Percentiles rank a stretch among this genome's conserved stretches.
Conservation (phyloP, 176 grass and related monocot genomes). For the Carex littledalei region DNA sequence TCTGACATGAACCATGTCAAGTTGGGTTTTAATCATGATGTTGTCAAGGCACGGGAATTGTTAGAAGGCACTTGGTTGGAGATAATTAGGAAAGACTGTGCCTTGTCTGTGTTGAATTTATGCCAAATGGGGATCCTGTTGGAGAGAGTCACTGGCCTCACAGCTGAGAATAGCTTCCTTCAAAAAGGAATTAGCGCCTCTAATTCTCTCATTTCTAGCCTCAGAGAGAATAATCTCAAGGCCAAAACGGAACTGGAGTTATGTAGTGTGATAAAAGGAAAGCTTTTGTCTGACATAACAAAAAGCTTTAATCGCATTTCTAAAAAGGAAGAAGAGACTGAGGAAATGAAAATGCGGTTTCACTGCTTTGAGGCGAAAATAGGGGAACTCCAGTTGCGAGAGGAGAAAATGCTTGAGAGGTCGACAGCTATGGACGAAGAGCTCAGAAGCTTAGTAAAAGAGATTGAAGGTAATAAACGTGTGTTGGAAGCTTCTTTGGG, state of each 20-base stretch:
- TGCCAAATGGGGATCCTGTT: conserved; percentile 91
- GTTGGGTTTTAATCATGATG: conserved; percentile 39
- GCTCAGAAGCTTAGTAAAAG: conserved; percentile 49
- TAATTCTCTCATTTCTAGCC: conserved; percentile 69
- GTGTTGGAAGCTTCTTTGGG: conserved; percentile 38
- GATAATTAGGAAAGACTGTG: conserved; percentile 94
- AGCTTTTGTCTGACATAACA: conserved; percentile 81
- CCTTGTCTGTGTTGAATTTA: conserved; percentile 80
- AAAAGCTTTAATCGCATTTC: conserved; percentile 69
- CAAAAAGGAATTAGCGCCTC: conserved; percentile 55
- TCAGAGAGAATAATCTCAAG: conserved; percentile 68
- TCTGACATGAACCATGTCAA: conserved; percentile 69
- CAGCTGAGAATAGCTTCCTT: conserved; percentile 84
- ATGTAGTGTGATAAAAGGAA: conserved; percentile 83
- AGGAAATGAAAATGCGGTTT: conserved; percentile 49
- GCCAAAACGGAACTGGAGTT: conserved; percentile 73
- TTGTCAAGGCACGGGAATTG: conserved; percentile 45
- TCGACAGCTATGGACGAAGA: conserved; percentile 72
- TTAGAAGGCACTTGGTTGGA: conserved; percentile 84
- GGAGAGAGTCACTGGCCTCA: conserved; percentile 78
- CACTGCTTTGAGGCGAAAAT: conserved; percentile 76
- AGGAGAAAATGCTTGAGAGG: conserved; percentile 77
- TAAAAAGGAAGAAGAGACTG: conserved; percentile 82
- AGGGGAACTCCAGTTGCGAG: conserved; percentile 68
- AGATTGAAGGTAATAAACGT: conserved; percentile 63